Percentiles rank a stretch among this genome's conserved stretches.
These are phyloP conservation scores for Polygonum aviculare DNA, from an alignment of 148 eudicot species.

Conservation along the genomic window DNA sequence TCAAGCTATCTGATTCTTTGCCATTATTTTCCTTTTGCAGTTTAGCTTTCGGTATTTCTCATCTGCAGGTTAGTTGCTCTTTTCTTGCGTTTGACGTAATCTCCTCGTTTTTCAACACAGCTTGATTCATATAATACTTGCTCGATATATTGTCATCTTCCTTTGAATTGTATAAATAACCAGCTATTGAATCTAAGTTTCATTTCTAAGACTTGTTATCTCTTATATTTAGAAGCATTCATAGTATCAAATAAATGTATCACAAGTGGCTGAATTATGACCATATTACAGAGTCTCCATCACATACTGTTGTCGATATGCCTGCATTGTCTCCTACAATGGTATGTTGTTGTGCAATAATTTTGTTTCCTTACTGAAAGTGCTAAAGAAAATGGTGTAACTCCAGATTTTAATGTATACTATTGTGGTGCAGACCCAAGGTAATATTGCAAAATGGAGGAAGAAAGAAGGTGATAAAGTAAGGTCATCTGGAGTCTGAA, in stretches of 20 bases:
- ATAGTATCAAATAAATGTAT: neutral
- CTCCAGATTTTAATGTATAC: neutral
- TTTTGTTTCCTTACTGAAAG: neutral
- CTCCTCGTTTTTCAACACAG: neutral
- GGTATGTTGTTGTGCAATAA: conserved; percentile 35
- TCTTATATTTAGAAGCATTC: neutral
- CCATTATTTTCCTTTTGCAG: conserved; percentile 32
- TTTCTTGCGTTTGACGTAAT: neutral
- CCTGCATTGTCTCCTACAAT: conserved; percentile 96
- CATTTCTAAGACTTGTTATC: neutral
- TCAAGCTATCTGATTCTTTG: neutral
- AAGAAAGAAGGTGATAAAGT: conserved; percentile 98
- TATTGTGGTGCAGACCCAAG: conserved; percentile 59
- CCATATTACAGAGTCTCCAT: conserved; percentile 47
- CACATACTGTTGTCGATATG: conserved; percentile 63
- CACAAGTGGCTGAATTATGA: conserved; percentile 3
- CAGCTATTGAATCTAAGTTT: neutral
- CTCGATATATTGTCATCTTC: neutral
- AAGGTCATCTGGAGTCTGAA: conserved; percentile 14
- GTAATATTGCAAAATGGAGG: conserved; percentile 80
- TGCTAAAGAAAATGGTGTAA: neutral
- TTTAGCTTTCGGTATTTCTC: conserved; percentile 46
- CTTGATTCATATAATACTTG: conserved; percentile 3
- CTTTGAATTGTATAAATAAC: neutral
- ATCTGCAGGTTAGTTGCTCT: conserved; percentile 43